Percentiles rank a stretch among this genome's conserved stretches.
phyloP scores from a whole-genome alignment of 805 yeast species.

The Starmerella davenportii region DNA sequence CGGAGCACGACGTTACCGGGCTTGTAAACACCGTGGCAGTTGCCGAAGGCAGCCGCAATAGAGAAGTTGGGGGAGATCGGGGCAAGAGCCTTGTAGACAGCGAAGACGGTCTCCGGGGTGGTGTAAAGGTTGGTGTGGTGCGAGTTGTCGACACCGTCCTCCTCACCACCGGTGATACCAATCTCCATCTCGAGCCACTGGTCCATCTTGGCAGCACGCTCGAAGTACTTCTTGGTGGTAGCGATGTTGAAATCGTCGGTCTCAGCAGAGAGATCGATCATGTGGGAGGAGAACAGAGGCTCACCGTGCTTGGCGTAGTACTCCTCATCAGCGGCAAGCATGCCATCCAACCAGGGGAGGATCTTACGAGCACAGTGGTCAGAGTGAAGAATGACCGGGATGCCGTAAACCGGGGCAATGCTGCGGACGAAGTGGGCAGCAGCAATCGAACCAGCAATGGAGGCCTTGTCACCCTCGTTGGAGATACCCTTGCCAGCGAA shows the following conservation, averaged over 20 bases:
- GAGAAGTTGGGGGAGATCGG: slow-evolving; percentile 96
- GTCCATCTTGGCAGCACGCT: slow-evolving; percentile 79
- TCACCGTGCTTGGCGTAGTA: slow-evolving; percentile 72
- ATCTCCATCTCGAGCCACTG: slow-evolving; percentile 99
- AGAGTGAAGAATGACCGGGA: slow-evolving; percentile 92
- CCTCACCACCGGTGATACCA: slow-evolving; percentile 99
- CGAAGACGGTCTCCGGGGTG: slow-evolving; percentile 82
- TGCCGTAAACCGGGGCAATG: slow-evolving; percentile 88
- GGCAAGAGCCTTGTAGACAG: slow-evolving; percentile 73
- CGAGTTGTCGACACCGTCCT: slow-evolving; percentile 99
- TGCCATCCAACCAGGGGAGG: slow-evolving; percentile 97
- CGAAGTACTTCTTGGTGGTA: slow-evolving; percentile 85
- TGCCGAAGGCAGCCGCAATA: slow-evolving; percentile 98
- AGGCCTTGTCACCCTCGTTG: slow-evolving; percentile 83
- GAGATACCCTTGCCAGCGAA: slow-evolving; percentile 98
- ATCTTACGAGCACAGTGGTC: slow-evolving; percentile 98
- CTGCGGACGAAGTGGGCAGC: slow-evolving; percentile 96
- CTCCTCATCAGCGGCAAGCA: slow-evolving; percentile 91
- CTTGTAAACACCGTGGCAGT: slow-evolving; percentile 98
- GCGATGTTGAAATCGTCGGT: slow-evolving; percentile 87
- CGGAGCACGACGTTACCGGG: slow-evolving; percentile 91
- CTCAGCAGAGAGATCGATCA: slow-evolving; percentile 97
- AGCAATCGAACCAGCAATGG: slow-evolving; percentile 87
- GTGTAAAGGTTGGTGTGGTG: slow-evolving; percentile 82
- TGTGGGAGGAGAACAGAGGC: slow-evolving; percentile 96